Evolutionary conservation across 306 rosid species (phyloP), one percentile per base, ranked within the genome.

Genomic region (Acacia melanoxylon): DNA sequence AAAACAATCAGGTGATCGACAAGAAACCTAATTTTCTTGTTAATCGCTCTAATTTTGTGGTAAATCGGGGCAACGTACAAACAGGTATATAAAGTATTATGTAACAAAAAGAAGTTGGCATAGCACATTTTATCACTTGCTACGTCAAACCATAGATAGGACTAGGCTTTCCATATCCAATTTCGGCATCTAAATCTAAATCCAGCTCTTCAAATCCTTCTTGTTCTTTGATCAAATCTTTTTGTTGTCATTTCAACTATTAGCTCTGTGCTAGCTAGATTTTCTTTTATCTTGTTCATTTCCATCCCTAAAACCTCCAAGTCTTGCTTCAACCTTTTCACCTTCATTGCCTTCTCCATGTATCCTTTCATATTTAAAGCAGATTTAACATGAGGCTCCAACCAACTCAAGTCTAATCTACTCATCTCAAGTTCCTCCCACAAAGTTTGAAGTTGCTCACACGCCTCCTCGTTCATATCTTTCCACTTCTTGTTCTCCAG

Each of bases 341-440:
- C 77, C 4, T 49, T 22, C 45, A 2, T 24, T 25, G 24, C 77
- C 25, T 37, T 48, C 44, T 48, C 77, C 4, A 0, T 2, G 17
- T 66, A 66, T 33, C 11, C n/a, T 22, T 15, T 72, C 77, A 72
- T 48, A 16, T 20, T 37, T n/a, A 72, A 27, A 31, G 77, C 77
- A 27, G 16, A 72, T 7, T 48, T 22, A 72, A 72, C 25, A 15
- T 3, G 42, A 6, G 77, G 71, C 22, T 66, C 44, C n/a, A 66
- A 8, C 71, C 71, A 66, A 31, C 44, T 66, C 71, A 66, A 33
- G 27, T 72, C 77, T 16, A 72, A 48, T 29, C 9, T 48, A 29
- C 52, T 48, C 2, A 56, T 72, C 42, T 48, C 25, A 48, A 72
- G 62, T 15, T 72, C 62, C 62, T 72, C 77, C 77, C 62, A 33